phyloP scores from a whole-genome alignment of 1,284 basidiomycete genomes.

The Apiotrichum laibachii region DNA sequence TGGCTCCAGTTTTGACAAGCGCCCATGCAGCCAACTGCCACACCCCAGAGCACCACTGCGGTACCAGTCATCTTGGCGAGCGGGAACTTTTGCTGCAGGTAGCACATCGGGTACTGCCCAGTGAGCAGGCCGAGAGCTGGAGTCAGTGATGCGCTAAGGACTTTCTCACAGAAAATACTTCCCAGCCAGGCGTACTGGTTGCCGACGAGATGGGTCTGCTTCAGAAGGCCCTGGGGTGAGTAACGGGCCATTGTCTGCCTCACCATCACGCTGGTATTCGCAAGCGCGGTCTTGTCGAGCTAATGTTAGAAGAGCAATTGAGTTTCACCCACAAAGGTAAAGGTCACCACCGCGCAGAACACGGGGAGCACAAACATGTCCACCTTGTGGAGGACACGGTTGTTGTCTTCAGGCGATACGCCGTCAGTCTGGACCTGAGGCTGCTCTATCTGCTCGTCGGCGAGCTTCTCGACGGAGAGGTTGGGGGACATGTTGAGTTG shows the following conservation, averaged over 20 bases:
- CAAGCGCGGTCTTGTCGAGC: conserved; percentile 22
- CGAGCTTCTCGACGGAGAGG: too few species aligned
- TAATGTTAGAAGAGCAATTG: too few species aligned
- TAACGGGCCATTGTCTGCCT: too few species aligned
- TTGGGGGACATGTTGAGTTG: too few species aligned
- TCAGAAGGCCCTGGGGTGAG: conserved; percentile 4
- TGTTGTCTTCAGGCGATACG: too few species aligned
- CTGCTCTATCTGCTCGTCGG: too few species aligned
- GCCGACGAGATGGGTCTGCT: conserved; percentile 8
- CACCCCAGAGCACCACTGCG: conserved; percentile 27
- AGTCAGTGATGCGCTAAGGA: too few species aligned
- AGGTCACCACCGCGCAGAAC: too few species aligned
- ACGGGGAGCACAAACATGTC: conserved; percentile 42
- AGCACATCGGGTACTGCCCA: conserved; percentile 26
- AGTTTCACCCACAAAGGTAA: conserved; percentile 51
- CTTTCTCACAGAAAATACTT: conserved; percentile 25
- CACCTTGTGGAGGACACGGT: conserved; percentile 45
- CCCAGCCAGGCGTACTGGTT: conserved; percentile 24
- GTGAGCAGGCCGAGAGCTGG: conserved; percentile 25
- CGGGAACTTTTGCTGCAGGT: conserved; percentile 26
- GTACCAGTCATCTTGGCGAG: conserved; percentile 32
- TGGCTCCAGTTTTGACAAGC: conserved; percentile 59
- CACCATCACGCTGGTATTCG: too few species aligned
- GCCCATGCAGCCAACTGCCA: background rate
- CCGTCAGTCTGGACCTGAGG: too few species aligned